phyloP scores from a whole-genome alignment of 2,329 filamentous ascomycete genomes.

The Fusarium sublunatum region DNA sequence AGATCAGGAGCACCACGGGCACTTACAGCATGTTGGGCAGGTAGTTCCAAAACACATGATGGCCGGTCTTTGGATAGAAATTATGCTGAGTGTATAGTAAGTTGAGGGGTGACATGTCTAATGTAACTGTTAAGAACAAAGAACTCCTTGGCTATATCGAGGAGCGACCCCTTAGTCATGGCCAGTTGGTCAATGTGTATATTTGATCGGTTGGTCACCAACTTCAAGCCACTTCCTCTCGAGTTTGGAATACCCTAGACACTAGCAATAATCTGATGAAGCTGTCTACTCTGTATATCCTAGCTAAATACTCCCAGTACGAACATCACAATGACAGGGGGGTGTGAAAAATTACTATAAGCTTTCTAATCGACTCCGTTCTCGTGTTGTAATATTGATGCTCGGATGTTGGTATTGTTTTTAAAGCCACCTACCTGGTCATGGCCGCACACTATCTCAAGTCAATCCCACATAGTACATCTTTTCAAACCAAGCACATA shows the following conservation, averaged over 20 bases:
- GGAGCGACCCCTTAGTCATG: background rate
- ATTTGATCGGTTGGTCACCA: background rate
- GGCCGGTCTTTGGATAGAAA: background rate
- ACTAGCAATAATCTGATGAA: background rate
- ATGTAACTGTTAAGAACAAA: background rate
- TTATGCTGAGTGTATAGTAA: background rate
- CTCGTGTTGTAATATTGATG: too few species aligned
- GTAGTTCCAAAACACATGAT: conserved; percentile 57
- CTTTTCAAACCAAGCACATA: too few species aligned
- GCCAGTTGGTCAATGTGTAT: background rate
- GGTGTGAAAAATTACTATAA: too few species aligned
- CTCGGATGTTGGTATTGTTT: too few species aligned
- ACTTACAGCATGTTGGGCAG: conserved; percentile 57
- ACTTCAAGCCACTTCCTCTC: background rate
- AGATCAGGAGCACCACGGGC: background rate
- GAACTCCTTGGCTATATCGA: background rate
- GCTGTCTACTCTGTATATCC: background rate
- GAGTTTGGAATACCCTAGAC: background rate
- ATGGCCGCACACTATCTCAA: too few species aligned
- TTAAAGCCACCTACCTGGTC: too few species aligned
- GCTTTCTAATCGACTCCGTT: too few species aligned
- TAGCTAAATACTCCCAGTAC: too few species aligned
- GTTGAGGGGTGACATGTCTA: background rate
- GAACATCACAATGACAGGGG: too few species aligned
- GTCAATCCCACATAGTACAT: too few species aligned